Conservation (phyloP, 352 stramenopile species). For the Phytophthora sansomeana region DNA sequence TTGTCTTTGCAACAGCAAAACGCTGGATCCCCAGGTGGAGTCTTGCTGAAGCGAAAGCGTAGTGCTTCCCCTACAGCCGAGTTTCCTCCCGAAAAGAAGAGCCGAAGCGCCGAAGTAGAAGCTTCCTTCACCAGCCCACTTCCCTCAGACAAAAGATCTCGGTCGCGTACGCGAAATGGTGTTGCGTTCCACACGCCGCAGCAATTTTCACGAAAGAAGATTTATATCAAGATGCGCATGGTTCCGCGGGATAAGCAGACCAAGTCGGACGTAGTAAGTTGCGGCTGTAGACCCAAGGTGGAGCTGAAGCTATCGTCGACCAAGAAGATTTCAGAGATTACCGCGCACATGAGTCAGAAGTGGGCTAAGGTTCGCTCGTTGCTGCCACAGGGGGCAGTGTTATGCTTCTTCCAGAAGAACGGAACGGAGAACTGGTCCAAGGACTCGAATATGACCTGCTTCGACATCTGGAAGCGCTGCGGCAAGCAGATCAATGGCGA, state of each 20-base stretch:
- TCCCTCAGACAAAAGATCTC: conserved; percentile 27
- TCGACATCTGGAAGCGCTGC: conserved; percentile 77
- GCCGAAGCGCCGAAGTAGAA: conserved; percentile 14
- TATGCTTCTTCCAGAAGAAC: conserved; percentile 69
- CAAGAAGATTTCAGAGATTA: conserved; percentile 83
- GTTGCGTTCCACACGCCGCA: conserved; percentile 59
- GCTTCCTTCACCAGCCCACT: conserved; percentile 49
- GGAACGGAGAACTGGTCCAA: conserved; percentile 55
- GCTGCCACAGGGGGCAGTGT: conserved; percentile 34
- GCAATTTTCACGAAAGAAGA: conserved; percentile 70
- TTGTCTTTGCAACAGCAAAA: conserved; percentile 34
- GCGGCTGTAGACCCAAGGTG: conserved; percentile 76
- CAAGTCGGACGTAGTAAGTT: conserved; percentile 50
- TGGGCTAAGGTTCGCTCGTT: conserved; percentile 58
- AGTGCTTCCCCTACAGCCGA: conserved; percentile 18
- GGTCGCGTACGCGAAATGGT: conserved; percentile 26
- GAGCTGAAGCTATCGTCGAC: conserved; percentile 81
- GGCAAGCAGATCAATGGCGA: conserved; percentile 69
- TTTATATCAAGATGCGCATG: conserved; percentile 88
- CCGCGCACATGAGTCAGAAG: conserved; percentile 81
- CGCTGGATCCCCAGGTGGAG: conserved; percentile 9
- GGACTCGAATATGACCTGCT: conserved; percentile 62
- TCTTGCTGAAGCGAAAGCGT: conserved; percentile 43
- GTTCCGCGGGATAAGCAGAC: conserved; percentile 74
- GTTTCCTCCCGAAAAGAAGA: conserved; percentile 29